Evolutionary conservation across 2,329 filamentous ascomycete genomes (phyloP).

Genomic region (Penicillium sp.): DNA sequence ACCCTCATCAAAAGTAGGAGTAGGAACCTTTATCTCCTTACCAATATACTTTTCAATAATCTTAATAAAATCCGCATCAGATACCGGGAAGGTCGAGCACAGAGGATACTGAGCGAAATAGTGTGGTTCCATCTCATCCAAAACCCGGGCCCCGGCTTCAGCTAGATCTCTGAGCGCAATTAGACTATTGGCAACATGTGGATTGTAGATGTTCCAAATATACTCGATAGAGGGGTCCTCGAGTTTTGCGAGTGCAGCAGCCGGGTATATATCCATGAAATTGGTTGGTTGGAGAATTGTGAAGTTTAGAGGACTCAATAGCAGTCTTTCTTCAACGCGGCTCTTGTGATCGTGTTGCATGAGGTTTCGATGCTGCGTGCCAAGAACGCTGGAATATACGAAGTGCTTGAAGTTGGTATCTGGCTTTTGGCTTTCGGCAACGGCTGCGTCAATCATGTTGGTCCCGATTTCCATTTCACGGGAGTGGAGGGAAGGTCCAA

Average conservation of each 20-base stretch:
- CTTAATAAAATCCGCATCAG: neutral
- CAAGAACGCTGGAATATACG: neutral
- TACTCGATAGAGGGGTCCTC: neutral
- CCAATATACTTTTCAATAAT: neutral
- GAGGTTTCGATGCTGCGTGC: neutral
- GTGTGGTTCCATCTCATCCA: neutral
- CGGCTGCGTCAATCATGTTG: conserved; percentile 4
- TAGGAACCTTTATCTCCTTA: neutral
- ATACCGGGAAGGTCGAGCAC: neutral
- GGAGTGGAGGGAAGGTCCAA: neutral
- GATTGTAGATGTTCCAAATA: neutral
- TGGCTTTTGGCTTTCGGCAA: neutral
- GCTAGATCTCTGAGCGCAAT: neutral
- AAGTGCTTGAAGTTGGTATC: neutral
- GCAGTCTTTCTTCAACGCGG: neutral
- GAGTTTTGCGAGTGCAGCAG: neutral
- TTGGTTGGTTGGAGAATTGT: conserved; percentile 5
- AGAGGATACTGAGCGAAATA: neutral
- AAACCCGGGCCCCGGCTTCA: neutral
- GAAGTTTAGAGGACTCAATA: conserved; percentile 1
- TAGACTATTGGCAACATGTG: neutral
- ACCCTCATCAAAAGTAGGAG: neutral
- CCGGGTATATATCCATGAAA: neutral
- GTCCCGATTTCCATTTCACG: conserved; percentile 1
- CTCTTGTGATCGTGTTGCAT: conserved; percentile 1